Evolutionary conservation across 148 eudicot species (phyloP).

Genomic region (Chenopodium formosanum): DNA sequence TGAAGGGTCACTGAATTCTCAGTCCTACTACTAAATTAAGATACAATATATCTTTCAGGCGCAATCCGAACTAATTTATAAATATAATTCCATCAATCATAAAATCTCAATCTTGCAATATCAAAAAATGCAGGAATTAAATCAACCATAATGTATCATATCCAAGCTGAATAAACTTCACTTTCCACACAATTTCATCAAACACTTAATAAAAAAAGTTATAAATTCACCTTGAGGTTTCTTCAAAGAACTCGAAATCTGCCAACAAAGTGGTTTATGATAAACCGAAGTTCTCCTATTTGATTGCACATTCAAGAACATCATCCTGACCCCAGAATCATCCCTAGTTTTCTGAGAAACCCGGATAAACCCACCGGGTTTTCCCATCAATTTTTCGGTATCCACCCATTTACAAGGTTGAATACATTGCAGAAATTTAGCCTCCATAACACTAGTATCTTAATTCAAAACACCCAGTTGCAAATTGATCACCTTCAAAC

Average conservation of each 20-base stretch:
- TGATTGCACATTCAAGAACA: constrained; percentile 30
- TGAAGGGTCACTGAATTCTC: neutral
- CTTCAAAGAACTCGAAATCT: constrained; percentile 52
- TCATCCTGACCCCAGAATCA: constrained; percentile 31
- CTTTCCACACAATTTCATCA: neutral
- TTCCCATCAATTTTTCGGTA: constrained; percentile 35
- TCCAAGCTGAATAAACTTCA: neutral
- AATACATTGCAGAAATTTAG: constrained; percentile 43
- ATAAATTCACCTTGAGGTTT: constrained; percentile 47
- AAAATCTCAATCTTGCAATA: neutral
- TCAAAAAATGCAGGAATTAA: no score
- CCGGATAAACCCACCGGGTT: constrained; percentile 34
- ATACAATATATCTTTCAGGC: neutral
- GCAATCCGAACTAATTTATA: neutral
- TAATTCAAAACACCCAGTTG: constrained; percentile 6
- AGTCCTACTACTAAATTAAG: neutral
- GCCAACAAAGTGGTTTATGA: constrained; percentile 27
- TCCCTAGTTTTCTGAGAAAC: constrained; percentile 37
- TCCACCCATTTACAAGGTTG: constrained; percentile 48
- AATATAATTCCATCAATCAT: neutral
- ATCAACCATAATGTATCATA: no score
- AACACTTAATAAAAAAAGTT: neutral
- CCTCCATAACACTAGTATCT: constrained; percentile 45
- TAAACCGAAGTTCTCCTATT: constrained; percentile 27
- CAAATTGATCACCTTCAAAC: neutral